Base-by-base conservation (phyloP, 176 grass and related monocot genomes). In the Triticum dicoccoides region DNA sequence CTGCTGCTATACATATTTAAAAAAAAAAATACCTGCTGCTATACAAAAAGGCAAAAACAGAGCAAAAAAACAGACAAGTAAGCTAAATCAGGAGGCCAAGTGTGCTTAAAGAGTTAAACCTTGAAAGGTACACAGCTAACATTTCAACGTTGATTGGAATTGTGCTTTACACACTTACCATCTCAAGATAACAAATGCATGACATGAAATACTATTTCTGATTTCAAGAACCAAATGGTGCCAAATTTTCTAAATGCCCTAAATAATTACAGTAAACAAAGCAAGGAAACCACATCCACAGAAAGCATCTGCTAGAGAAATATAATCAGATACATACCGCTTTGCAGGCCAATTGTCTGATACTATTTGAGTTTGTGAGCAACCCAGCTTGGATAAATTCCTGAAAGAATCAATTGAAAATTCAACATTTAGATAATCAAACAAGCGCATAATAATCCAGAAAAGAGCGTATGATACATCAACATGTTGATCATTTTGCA, bases 261-360 rank as follows among this genome's bases (percentile, higher is more conserved):
- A 69, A 63, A 30, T 29, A 11, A 65, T 15, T 64, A 5, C 4
- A 71, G 9, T 37, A 9, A 20, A 42, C 23, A 73, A 47, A 62
- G 2, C 42, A 86, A 83, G 18, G n/a, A 56, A 79, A n/a, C 18
- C 77, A 65, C 8, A 86, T 44, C 65, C 8, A 68, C 2, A 32
- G 65, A 63, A 66, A 82, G 27, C 41, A 78, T 78, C 27, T 24
- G n/a, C 11, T 18, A 71, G 20, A 2, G 52, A 56, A 41, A 63
- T 42, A 76, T 33, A 74, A 76, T 69, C 5, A 81, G 79, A 76
- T 30, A 85, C 91, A 69, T 98, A 98, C 96, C 80, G 86, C 86
- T 92, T 93, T 98, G 90, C 91, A 98, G 58, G 96, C 88, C 71
- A 98, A 79, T 79, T 89, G 89, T 90, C 49, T 94, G 77, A 95